Evolutionary conservation across 2,329 filamentous ascomycete genomes (phyloP), one percentile per base, ranked within the genome.

Genomic region (Drechslera avenae): DNA sequence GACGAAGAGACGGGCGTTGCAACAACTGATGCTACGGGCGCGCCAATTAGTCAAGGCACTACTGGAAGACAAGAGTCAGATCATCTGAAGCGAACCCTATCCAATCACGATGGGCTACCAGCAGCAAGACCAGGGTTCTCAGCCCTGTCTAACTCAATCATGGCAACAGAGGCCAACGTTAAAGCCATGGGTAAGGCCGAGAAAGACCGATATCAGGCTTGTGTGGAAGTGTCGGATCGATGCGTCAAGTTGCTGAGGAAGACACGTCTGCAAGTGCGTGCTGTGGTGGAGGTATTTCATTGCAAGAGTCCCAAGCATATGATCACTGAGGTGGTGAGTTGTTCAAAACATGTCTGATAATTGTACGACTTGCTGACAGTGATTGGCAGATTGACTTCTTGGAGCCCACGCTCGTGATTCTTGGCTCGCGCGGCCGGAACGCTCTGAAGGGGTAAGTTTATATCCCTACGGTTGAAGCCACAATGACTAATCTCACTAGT

Each of bases 261-360:
- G 80, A 99, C 94, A 1, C 85, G 89, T 58, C 79, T 99, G 51
- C 93, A 99, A 72, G 92, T 97, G 40, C 86, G 91, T 50, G 89
- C 97, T 39, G 91, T 96, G 42, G 88, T 99, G 28, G 94, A 99
- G 75, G 93, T 97, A 21, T 88, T 99, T 60, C 94, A 97, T 75
- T 97, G 94, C 86, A 97, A 97, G 81, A 97, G 90, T 67, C 91
- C 94, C 3, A 93, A 94, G 73, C 92, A 97, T 72, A 83, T 97
- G 78, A 91, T 99, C 58, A 96, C 91, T 0, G 94, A 97, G 78
- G 91, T 97, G 62, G 83, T 85, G 68, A 74, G 82, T 78, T 30
- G 5, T 31, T 48, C 45, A 39, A 48, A 49, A 63, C 53, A 35
- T 23, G 5, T 28, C 34, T 52, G 44, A 56, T 35, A 56, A 46